Evolutionary conservation across 495 filamentous ascomycete genomes (phyloP), one percentile per base, ranked within the genome.

Genomic region (Extremus antarcticus): DNA sequence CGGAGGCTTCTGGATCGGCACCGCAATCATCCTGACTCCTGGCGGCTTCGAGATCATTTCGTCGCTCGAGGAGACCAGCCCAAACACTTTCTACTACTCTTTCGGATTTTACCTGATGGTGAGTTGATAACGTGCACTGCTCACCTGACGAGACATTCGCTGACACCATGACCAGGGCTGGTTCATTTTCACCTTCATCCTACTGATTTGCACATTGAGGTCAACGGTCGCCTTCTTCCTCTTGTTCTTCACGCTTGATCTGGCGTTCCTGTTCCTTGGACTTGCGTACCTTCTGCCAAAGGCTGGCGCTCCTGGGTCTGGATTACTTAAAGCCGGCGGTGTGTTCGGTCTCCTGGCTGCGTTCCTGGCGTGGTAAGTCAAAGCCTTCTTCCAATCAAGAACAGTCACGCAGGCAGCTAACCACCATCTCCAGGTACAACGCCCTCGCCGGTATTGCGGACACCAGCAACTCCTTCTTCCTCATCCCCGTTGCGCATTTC

Each of bases 141-240:
- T 11, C 16, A 41, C 16, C 19, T 16, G 25, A 40, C 41, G 11
- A 47, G 21, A 16, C 53, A 29, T 39, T 16, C 19, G 24, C 48
- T 51, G 15, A 17, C 3, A 3, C 48, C 2, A 13, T n/a, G 29
- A n/a, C 19, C 52, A 81, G 78, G 83, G 82, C 68, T 98, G 92
- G 92, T 96, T 95, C 77, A 92, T 98, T 77, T 98, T 98, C 82
- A 98, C 91, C 63, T 83, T 79, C 65, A 74, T 98, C 55, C 70
- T 95, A 51, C 74, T 95, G 39, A 63, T 96, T 69, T 91, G 86
- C 81, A 96, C 92, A 45, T 76, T 96, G 47, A 82, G 87, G 52
- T 96, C 92, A 16, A 95, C 90, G 59, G 83, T 96, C 65, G 90
- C 91, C 63, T 98, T 97, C 84, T 96, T 92, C 83, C 55, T 79